Evolutionary conservation across 352 stramenopile genomes (phyloP).

Genomic region (Pythium periplocum): DNA sequence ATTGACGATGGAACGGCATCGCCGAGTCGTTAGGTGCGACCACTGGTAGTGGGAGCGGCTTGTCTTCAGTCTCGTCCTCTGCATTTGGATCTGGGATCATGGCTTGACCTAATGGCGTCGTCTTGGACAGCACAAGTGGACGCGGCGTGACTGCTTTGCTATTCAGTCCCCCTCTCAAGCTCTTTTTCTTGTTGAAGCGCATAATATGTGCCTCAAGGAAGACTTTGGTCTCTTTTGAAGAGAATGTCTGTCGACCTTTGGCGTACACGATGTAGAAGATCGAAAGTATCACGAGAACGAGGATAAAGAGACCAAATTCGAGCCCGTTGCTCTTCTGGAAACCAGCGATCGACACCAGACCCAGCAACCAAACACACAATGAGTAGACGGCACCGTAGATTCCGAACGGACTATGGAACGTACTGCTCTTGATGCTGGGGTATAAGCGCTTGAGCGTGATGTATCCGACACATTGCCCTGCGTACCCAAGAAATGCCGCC

Average conservation of each 20-base stretch:
- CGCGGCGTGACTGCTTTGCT: too few relatives aligned
- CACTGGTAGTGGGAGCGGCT: too few relatives aligned
- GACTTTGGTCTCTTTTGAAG: conserved; percentile 25
- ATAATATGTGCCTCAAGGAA: conserved; percentile 27
- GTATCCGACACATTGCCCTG: conserved; percentile 28
- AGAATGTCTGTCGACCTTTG: conserved; percentile 25
- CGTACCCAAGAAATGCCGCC: conserved; percentile 21
- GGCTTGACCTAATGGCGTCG: too few relatives aligned
- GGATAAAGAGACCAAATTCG: conserved; percentile 10
- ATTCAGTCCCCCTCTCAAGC: too few relatives aligned
- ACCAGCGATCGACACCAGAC: conserved; percentile 15
- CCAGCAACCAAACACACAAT: conserved; percentile 22
- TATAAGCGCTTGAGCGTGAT: conserved; percentile 21
- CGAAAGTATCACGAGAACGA: conserved; percentile 8
- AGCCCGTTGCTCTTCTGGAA: conserved; percentile 20
- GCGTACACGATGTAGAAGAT: conserved; percentile 25
- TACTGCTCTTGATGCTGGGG: conserved; percentile 8
- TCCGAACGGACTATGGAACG: conserved; percentile 22
- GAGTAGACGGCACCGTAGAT: conserved; percentile 24
- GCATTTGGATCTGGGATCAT: too few relatives aligned
- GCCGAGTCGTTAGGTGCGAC: too few relatives aligned
- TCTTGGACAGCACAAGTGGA: too few relatives aligned
- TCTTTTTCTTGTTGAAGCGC: conserved; percentile 10
- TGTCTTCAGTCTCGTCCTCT: too few relatives aligned
- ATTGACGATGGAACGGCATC: too few relatives aligned